A percentile compares a stretch with the other conserved stretches of the same genome.
phyloP scores from a whole-genome alignment of 176 grass and related monocot genomes.

The Dendrocalamus sinicus region DNA sequence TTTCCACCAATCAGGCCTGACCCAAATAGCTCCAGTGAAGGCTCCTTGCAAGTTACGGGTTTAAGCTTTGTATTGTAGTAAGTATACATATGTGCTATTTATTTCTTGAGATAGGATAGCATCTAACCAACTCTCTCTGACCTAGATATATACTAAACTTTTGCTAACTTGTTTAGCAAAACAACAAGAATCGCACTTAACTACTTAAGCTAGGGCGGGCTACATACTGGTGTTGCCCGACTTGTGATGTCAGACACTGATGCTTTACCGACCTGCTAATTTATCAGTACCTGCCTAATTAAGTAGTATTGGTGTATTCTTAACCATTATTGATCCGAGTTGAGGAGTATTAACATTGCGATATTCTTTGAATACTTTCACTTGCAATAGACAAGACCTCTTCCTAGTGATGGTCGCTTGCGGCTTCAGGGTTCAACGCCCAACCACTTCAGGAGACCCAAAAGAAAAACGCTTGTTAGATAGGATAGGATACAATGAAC shows the following conservation, averaged over 20 bases:
- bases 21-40: neutral
- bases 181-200: neutral
- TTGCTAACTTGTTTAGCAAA: neutral
- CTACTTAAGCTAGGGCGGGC: neutral
- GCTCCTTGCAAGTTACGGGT: neutral
- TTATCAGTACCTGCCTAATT: neutral
- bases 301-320: neutral
- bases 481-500: neutral
- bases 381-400: neutral
- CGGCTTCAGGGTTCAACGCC: conserved; percentile 10
- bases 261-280: neutral
- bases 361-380: neutral
- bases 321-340: neutral
- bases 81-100: neutral
- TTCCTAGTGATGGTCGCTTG: neutral
- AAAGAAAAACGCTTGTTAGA: neutral
- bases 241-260: conserved; percentile 6
- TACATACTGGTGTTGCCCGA: neutral
- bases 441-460: conserved; percentile 14
- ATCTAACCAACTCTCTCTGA: neutral
- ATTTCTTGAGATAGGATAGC: neutral
- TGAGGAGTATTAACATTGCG: neutral
- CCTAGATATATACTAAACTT: neutral
- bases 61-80: neutral
- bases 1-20: neutral